Conservation (phyloP, 768 basidiomycete species). For the Hortiboletus flavorubellus region DNA sequence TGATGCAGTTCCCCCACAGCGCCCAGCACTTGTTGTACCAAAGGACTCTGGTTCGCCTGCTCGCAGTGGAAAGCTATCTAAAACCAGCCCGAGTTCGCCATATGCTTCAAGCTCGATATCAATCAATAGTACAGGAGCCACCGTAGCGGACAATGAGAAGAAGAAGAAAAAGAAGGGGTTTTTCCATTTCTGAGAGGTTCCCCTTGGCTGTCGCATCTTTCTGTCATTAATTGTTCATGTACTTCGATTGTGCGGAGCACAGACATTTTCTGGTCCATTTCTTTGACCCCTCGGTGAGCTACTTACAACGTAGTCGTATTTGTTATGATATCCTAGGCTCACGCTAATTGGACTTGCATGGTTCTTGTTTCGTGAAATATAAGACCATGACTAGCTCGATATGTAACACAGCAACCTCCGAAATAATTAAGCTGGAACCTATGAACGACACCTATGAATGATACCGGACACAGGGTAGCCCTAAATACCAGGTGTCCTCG, state of each 20-base stretch:
- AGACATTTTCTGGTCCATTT: neutral
- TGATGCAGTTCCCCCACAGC: conserved; percentile 32
- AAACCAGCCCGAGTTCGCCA: conserved; percentile 47
- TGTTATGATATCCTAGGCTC: conserved; percentile 10
- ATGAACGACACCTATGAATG: neutral
- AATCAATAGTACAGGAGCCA: conserved; percentile 34
- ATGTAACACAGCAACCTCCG: too few relatives aligned
- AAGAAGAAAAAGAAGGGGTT: conserved; percentile 77
- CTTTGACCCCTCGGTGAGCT: neutral
- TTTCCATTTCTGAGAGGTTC: conserved; percentile 53
- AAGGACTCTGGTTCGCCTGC: conserved; percentile 22
- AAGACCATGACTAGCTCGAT: neutral
- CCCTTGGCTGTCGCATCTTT: neutral
- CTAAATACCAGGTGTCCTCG: neutral
- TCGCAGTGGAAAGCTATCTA: conserved; percentile 24
- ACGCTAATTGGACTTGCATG: conserved; percentile 7
- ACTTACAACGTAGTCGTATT: neutral
- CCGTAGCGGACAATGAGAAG: conserved; percentile 49
- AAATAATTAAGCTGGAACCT: neutral
- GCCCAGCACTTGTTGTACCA: conserved; percentile 22
- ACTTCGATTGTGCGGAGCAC: neutral
- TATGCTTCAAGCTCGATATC: conserved; percentile 51
- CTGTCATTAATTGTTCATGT: neutral
- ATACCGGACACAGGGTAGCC: neutral
- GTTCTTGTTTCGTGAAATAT: neutral